A percentile compares a stretch with the other conserved stretches of the same genome.
Evolutionary conservation across 441 rosid genomes (phyloP).

Genomic region (Gossypium schwendimanii): DNA sequence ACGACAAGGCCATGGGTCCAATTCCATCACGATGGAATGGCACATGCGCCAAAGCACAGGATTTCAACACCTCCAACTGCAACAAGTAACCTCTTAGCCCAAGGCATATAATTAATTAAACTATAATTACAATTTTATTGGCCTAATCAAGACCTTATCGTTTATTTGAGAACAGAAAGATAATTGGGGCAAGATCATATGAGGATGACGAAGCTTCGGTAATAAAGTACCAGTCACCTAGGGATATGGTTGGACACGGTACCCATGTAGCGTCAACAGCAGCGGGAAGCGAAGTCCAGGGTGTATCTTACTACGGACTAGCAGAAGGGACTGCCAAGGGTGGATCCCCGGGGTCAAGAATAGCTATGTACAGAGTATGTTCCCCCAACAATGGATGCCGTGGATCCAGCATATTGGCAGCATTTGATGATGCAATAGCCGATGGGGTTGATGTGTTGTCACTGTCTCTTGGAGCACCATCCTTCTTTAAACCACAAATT

Average conservation of each 20-base stretch:
- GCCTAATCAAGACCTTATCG: not conserved
- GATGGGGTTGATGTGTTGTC: slow-evolving; percentile 61
- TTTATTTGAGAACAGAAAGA: slow-evolving; percentile 33
- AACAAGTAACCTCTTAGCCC: slow-evolving; percentile 32
- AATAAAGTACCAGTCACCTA: slow-evolving; percentile 24
- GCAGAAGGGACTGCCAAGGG: slow-evolving; percentile 55
- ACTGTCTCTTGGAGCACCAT: slow-evolving; percentile 47
- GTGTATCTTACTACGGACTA: slow-evolving; percentile 50
- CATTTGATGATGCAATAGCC: slow-evolving; percentile 49
- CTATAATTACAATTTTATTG: not conserved
- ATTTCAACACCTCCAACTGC: slow-evolving; percentile 38
- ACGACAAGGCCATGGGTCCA: slow-evolving; percentile 45
- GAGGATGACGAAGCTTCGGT: slow-evolving; percentile 9
- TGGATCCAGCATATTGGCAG: slow-evolving; percentile 50
- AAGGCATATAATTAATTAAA: not conserved
- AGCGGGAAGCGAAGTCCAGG: slow-evolving; percentile 42
- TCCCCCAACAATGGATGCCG: slow-evolving; percentile 29
- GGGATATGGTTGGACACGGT: slow-evolving; percentile 53
- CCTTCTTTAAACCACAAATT: slow-evolving; percentile 22
- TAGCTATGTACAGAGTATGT: slow-evolving; percentile 50
- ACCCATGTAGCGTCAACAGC: slow-evolving; percentile 52
- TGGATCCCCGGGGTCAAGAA: slow-evolving; percentile 43
- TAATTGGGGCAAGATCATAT: slow-evolving; percentile 56
- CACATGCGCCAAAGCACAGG: slow-evolving; percentile 35
- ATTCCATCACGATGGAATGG: slow-evolving; percentile 54